Conservation (phyloP, 768 basidiomycete genomes). For the Xerocomus brunneocitrinus region DNA sequence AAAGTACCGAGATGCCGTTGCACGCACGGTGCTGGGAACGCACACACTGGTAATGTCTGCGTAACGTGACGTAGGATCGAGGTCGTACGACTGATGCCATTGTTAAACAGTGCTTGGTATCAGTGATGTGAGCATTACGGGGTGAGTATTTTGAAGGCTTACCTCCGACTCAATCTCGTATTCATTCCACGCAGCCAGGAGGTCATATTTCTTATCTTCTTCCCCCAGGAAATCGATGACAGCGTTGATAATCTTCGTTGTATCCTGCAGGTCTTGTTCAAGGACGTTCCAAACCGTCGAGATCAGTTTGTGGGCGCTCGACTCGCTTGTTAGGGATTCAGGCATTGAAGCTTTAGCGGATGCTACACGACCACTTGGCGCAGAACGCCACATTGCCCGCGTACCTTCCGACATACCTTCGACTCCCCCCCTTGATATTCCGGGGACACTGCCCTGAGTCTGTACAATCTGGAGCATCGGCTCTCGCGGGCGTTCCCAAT, state of each 20-base stretch:
- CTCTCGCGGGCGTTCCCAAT: not conserved
- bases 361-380: slow-evolving; percentile 23
- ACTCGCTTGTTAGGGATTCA: slow-evolving; percentile 72
- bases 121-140: not conserved
- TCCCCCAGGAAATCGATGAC: slow-evolving; percentile 78
- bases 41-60: slow-evolving; percentile 78
- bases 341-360: slow-evolving; percentile 72
- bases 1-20: slow-evolving; percentile 55
- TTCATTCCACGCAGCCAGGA: slow-evolving; percentile 75
- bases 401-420: not conserved
- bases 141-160: slow-evolving; percentile 39
- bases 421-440: not conserved
- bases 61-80: slow-evolving; percentile 40
- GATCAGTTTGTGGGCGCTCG: slow-evolving; percentile 77
- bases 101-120: slow-evolving; percentile 43
- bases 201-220: slow-evolving; percentile 73
- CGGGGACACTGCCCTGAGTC: not conserved
- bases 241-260: slow-evolving; percentile 65
- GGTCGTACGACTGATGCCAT: slow-evolving; percentile 80
- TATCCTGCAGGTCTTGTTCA: slow-evolving; percentile 62
- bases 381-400: not conserved
- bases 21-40: slow-evolving; percentile 78
- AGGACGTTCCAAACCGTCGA: slow-evolving; percentile 80
- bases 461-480: not conserved
- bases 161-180: slow-evolving; percentile 71